These are phyloP conservation scores for Tricholoma hemisulphureum DNA, from an alignment of 768 basidiomycete species.

Conservation along the genomic window DNA sequence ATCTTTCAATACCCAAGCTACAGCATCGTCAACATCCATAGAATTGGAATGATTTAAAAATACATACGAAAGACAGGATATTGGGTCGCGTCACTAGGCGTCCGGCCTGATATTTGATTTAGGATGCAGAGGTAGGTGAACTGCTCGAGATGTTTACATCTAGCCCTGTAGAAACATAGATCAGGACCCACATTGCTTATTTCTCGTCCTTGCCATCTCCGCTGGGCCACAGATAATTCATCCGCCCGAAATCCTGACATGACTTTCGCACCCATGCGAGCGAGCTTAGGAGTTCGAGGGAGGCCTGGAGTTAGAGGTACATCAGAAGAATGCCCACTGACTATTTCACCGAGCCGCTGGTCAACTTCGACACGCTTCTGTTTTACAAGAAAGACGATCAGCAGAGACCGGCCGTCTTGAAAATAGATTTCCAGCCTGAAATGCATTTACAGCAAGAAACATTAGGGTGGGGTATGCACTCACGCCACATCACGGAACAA, in stretches of 20 bases:
- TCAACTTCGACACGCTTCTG: slow-evolving; percentile 60
- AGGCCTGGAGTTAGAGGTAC: slow-evolving; percentile 48
- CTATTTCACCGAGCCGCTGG: slow-evolving; percentile 48
- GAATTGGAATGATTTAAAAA: neutral
- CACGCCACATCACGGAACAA: slow-evolving; percentile 91
- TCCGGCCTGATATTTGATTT: slow-evolving; percentile 90
- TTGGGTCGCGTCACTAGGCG: slow-evolving; percentile 92
- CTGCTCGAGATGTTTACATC: slow-evolving; percentile 35
- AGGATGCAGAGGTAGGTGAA: slow-evolving; percentile 87
- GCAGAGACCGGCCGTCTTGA: slow-evolving; percentile 83
- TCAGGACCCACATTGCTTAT: slow-evolving; percentile 76
- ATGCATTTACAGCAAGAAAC: neutral
- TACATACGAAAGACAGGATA: slow-evolving; percentile 86
- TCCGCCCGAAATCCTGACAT: slow-evolving; percentile 52
- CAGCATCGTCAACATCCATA: neutral
- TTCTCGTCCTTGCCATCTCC: slow-evolving; percentile 85
- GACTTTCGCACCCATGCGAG: slow-evolving; percentile 50
- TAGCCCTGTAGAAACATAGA: neutral
- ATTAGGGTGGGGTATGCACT: slow-evolving; percentile 28
- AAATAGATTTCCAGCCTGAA: slow-evolving; percentile 87
- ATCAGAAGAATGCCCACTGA: slow-evolving; percentile 41
- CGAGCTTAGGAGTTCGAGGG: slow-evolving; percentile 55
- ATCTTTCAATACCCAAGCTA: slow-evolving; percentile 89
- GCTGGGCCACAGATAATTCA: slow-evolving; percentile 68
- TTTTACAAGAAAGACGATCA: slow-evolving; percentile 78